These are phyloP conservation scores for Colletotrichum sp. DNA, from an alignment of 2,329 filamentous ascomycete genomes.

Conservation along the genomic window DNA sequence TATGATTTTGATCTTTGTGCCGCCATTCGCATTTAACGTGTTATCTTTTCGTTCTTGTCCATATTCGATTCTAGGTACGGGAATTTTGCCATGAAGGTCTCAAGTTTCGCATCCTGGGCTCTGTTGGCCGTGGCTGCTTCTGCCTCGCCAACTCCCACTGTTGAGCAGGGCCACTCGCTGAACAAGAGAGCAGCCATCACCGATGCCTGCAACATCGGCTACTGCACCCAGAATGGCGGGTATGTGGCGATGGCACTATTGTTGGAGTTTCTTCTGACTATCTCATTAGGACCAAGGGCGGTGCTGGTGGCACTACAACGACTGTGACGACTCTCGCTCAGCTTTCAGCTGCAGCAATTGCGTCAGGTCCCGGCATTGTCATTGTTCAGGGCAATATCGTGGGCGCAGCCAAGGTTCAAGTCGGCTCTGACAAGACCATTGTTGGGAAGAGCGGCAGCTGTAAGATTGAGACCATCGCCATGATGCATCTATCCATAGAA, in stretches of 20 bases:
- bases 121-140: neutral
- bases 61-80: neutral
- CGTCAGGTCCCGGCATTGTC: conserved; percentile 40
- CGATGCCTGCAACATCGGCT: conserved; percentile 20
- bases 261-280: neutral
- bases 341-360: conserved; percentile 47
- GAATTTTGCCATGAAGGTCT: neutral
- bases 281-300: conserved; percentile 9
- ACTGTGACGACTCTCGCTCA: conserved; percentile 52
- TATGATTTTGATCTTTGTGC: rapidly evolving
- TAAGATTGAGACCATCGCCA: neutral
- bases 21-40: neutral
- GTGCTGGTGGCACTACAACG: conserved; percentile 27
- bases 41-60: neutral
- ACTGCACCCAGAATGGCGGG: conserved; percentile 21
- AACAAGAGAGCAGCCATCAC: conserved; percentile 15
- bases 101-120: neutral
- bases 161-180: neutral
- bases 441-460: conserved; percentile 35
- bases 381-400: conserved; percentile 38
- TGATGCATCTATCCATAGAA: neutral
- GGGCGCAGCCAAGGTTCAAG: conserved; percentile 36
- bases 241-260: neutral
- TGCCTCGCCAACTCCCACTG: conserved; percentile 1
- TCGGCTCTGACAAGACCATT: conserved; percentile 46